Conservation (phyloP, 2,329 filamentous ascomycete genomes). For the Ampelomyces quisqualis region DNA sequence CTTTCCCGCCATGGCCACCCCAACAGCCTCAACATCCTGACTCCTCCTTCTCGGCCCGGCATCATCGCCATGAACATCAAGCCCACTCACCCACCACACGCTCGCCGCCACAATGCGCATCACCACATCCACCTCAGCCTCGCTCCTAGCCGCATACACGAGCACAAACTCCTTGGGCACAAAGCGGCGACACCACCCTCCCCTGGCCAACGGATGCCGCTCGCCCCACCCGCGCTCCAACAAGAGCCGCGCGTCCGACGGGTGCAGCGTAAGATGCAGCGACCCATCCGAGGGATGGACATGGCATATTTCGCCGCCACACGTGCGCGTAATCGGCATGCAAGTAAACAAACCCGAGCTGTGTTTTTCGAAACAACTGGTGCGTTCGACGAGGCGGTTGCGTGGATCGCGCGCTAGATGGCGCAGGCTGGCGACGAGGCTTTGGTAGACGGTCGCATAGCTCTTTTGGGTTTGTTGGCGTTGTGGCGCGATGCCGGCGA, state of each 20-base stretch:
- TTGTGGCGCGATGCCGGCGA: conserved; percentile 78
- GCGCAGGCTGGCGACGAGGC: conserved; percentile 21
- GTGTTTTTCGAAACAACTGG: conserved; percentile 80
- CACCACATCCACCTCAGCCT: conserved; percentile 67
- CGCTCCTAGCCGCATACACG: conserved; percentile 75
- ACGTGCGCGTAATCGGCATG: conserved; percentile 66
- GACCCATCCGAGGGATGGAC: conserved; percentile 74
- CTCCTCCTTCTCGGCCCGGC: conserved; percentile 25
- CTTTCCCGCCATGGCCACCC: conserved; percentile 18
- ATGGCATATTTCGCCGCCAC: conserved; percentile 79
- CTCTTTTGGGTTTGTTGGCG: conserved; percentile 72
- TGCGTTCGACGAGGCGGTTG: conserved; percentile 52
- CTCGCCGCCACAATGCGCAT: conserved; percentile 71
- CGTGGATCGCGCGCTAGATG: conserved; percentile 23
- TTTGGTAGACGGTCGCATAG: conserved; percentile 50
- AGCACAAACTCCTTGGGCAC: conserved; percentile 76
- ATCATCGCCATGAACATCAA: conserved; percentile 30
- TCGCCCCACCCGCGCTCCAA: conserved; percentile 79
- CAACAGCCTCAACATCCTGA: conserved; percentile 23
- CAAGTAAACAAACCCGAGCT: conserved; percentile 72
- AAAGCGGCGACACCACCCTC: conserved; percentile 65
- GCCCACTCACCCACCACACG: conserved; percentile 64
- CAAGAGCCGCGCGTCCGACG: conserved; percentile 70
- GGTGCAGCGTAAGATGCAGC: conserved; percentile 78
- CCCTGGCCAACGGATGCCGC: conserved; percentile 64